Evolutionary conservation across 1,139 yeast genomes (phyloP).

Genomic region (Hansenula lynferdii): DNA sequence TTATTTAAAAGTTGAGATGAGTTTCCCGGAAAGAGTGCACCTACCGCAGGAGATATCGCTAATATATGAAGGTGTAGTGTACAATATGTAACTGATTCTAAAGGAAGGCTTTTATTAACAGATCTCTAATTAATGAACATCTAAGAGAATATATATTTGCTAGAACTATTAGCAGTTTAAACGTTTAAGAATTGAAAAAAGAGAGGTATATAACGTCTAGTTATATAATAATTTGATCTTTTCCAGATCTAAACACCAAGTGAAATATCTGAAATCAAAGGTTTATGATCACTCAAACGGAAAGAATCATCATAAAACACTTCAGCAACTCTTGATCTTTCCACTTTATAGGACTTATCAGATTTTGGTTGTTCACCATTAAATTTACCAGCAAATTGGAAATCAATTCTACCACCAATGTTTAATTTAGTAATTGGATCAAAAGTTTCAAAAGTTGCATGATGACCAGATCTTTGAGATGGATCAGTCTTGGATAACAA

Average conservation of each 20-base stretch:
- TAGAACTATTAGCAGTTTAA: too few relatives aligned
- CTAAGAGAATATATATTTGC: too few relatives aligned
- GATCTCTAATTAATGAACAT: too few relatives aligned
- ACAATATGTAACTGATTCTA: too few relatives aligned
- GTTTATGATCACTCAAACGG: slow-evolving; percentile 42
- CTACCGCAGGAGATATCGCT: too few relatives aligned
- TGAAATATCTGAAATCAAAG: slow-evolving; percentile 29
- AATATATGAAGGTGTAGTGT: too few relatives aligned
- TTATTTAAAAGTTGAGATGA: too few relatives aligned
- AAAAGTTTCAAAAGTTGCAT: slow-evolving; percentile 39
- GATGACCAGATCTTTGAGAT: slow-evolving; percentile 25
- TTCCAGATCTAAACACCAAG: too few relatives aligned
- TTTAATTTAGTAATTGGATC: slow-evolving; percentile 24
- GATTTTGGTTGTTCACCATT: slow-evolving; percentile 18
- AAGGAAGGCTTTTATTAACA: too few relatives aligned
- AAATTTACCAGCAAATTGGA: slow-evolving; percentile 30
- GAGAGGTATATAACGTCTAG: too few relatives aligned
- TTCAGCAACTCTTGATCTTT: slow-evolving; percentile 23
- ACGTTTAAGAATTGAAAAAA: not conserved
- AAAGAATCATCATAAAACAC: slow-evolving; percentile 25
- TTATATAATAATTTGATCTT: too few relatives aligned
- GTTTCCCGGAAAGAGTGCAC: too few relatives aligned
- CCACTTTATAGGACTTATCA: slow-evolving; percentile 15
- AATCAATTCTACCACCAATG: slow-evolving; percentile 34
- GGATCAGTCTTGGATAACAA: slow-evolving; percentile 17